Evolutionary conservation across 805 yeast species (phyloP), one percentile per base, ranked within the genome.

Genomic region (Lachancea sp.): DNA sequence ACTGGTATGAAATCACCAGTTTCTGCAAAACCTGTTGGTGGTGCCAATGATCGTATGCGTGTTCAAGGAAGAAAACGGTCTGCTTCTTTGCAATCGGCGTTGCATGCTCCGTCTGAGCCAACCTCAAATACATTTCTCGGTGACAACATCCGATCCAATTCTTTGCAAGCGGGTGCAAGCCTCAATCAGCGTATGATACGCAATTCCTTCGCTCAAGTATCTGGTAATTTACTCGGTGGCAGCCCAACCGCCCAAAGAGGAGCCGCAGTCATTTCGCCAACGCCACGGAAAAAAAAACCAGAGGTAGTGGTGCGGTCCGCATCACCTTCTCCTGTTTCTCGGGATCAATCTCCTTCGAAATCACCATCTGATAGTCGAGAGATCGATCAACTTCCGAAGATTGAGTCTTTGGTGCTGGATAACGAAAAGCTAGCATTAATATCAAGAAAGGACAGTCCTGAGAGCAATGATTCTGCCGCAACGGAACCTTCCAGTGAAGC

Each of bases 1-100:
- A 11, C 31, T 29, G 15, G 15, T 29, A 48, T 38, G 22, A 46
- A 27, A 11, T 22, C 44, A 31, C 26, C 44, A 3, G n/a, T 13
- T 3, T 18, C 8, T 16, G 18, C 25, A 9, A 38, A 31, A 20
- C 6, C 16, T 13, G 20, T 25, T 13, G 22, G 16, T 13, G 38
- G 33, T 32, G 20, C 36, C 18, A 31, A 42, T 13, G 41, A 18
- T 17, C 10, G 38, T 35, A 12, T 32, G 26, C 22, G 18, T 11
- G n/a, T 4, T 3, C 30, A 35, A 32, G 35, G 43, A 31, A 27
- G 46, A 44, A 13, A 52, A 55, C 56, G 68, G 40, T 62, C 69
- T 8, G 54, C 66, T 1, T 65, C 69, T 3, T 50, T 63, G 22
- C 67, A 63, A 45, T 52, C 66, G 3, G 44, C 56, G 25, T 45